phyloP scores from a whole-genome alignment of 2,329 filamentous ascomycete species.

The Alternaria tenuissima region DNA sequence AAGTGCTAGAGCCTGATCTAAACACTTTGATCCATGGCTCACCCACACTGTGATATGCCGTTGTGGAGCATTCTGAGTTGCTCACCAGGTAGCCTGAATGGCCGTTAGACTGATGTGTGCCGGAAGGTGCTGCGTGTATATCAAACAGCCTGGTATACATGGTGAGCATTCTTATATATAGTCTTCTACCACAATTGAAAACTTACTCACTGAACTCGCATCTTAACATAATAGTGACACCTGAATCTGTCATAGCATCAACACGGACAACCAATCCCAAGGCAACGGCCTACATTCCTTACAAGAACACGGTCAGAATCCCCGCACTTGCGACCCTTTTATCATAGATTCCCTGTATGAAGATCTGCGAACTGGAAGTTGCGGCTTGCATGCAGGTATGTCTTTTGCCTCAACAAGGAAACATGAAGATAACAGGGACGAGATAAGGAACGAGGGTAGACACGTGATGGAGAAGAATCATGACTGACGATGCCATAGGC shows the following conservation, averaged over 20 bases:
- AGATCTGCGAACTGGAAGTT: neutral
- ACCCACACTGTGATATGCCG: neutral
- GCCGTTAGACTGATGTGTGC: neutral
- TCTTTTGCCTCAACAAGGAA: neutral
- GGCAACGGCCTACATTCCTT: neutral
- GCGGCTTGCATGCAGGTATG: neutral
- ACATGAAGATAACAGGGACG: neutral
- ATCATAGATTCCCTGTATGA: neutral
- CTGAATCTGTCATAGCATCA: neutral
- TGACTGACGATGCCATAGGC: neutral
- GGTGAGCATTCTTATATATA: neutral
- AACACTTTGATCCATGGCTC: constrained; percentile 6
- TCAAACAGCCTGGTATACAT: neutral
- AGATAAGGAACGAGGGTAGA: neutral
- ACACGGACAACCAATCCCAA: neutral
- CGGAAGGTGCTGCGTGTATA: neutral
- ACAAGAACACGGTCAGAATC: neutral
- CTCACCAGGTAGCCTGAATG: neutral
- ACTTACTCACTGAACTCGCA: neutral
- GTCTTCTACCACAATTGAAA: neutral
- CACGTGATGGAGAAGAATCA: neutral
- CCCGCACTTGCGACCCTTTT: neutral
- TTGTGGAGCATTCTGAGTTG: neutral
- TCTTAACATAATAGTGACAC: neutral
- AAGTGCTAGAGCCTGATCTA: constrained; percentile 2